Base-by-base conservation (phyloP, 306 rosid genomes). In the Canavalia ensiformis region DNA sequence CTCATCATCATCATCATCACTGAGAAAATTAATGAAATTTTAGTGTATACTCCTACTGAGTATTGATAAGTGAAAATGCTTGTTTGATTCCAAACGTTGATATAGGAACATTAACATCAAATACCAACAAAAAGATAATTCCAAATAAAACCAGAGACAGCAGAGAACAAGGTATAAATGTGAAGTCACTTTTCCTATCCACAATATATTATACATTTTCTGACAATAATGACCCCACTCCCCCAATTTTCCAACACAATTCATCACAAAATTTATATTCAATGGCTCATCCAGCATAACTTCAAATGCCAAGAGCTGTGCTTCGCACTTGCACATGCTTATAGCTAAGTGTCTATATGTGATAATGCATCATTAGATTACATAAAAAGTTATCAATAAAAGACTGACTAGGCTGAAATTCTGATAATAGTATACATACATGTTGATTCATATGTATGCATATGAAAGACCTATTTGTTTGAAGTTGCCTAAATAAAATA, bases 1-100 rank as follows among this genome's bases (percentile, higher is more conserved):
- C 0, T 90, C 93, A 0, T 92, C 93, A 0, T 90, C 91, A 0
- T 81, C 84, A 0, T 87, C 94, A 42, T 85, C 94, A 83, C 92
- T 88, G 69, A 34, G 28, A 47, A 42, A 49, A 68, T 65, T 28
- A 54, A 62, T 49, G 46, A 51, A 7, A 66, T 18, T 11, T 72
- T 10, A 58, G 59, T 31, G n/a, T n/a, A 70, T 73, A 11, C 11
- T 47, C 30, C 30, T 12, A 51, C 2, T 8, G 25, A 18, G 25
- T 18, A 57, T 28, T 55, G 35, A 8, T 57, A 65, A 28, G 37
- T 10, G 12, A 45, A 62, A 42, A 52, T 13, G 35, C 31, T 30
- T n/a, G 64, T 42, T 30, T 25, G 62, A 77, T 29, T 39, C 59
- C 54, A 59, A 34, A 8, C 2, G 18, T 57, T 37, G 29, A 74